Conservation (phyloP, 129 eudicot species). For the Tagetes patula region DNA sequence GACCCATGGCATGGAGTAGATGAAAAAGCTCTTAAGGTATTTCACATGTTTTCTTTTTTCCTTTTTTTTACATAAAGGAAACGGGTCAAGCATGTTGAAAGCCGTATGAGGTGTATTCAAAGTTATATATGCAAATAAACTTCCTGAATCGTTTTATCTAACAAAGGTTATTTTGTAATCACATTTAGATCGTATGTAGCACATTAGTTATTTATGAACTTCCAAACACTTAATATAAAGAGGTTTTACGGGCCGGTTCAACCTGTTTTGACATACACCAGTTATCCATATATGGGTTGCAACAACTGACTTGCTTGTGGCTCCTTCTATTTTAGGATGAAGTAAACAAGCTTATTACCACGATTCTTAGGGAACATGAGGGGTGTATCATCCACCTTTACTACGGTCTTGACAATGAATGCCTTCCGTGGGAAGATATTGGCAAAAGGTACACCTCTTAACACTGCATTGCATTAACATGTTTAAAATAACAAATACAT, state of each 20-base stretch:
- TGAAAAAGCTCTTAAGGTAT: slow-evolving; percentile 79
- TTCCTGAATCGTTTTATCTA: no score
- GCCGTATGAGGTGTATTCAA: no score
- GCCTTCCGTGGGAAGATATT: slow-evolving; percentile 97
- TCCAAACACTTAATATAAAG: no score
- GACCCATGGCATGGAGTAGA: slow-evolving; percentile 94
- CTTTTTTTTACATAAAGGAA: not conserved
- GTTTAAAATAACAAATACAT: no score
- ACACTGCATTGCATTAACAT: no score
- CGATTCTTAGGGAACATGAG: slow-evolving; percentile 70
- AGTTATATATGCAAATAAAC: no score
- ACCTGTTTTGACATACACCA: not conserved
- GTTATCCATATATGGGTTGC: not conserved
- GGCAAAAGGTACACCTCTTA: slow-evolving; percentile 78
- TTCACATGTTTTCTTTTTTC: slow-evolving; percentile 7
- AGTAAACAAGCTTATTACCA: slow-evolving; percentile 69
- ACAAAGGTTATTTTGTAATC: no score
- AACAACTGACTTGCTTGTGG: not conserved
- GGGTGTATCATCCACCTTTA: slow-evolving; percentile 74
- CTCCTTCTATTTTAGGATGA: slow-evolving; percentile 63
- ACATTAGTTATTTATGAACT: no score
- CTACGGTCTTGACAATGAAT: slow-evolving; percentile 84
- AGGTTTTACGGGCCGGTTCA: no score
- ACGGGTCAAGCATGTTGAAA: no score
- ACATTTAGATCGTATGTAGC: no score